Evolutionary conservation across 805 yeast genomes (phyloP).

Genomic region (Nakazawaea siamensis): DNA sequence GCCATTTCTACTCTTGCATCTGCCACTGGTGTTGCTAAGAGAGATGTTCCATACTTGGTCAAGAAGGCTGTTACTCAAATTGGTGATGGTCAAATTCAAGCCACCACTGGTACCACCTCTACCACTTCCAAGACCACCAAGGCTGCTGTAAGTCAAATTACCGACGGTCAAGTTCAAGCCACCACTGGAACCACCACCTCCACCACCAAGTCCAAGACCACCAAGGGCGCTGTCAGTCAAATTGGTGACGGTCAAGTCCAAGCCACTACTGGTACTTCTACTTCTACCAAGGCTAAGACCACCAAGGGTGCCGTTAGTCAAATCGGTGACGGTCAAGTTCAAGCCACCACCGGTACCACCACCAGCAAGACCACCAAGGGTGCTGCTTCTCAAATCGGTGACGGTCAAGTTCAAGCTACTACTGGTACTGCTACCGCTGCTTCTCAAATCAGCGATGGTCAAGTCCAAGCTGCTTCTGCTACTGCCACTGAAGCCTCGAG

Average conservation of each 20-base stretch:
- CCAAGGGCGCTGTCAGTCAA: constrained; percentile 33
- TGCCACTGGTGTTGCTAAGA: constrained; percentile 15
- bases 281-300: constrained; percentile 20
- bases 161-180: constrained; percentile 47
- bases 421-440: constrained; percentile 22
- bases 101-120: constrained; percentile 24
- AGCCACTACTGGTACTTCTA: constrained; percentile 24
- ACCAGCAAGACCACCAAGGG: constrained; percentile 24
- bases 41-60: constrained; percentile 28
- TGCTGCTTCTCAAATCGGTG: constrained; percentile 35
- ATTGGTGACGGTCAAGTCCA: constrained; percentile 43
- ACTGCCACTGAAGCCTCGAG: constrained; percentile 27
- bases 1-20: constrained; percentile 25
- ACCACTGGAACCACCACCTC: constrained; percentile 30
- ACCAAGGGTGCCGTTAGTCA: constrained; percentile 24
- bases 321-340: constrained; percentile 31
- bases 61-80: constrained; percentile 29
- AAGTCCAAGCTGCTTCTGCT: constrained; percentile 23
- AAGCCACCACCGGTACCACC: constrained; percentile 18
- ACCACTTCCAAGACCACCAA: constrained; percentile 17
- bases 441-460: constrained; percentile 28
- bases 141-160: constrained; percentile 35
- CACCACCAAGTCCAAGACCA: constrained; percentile 19
- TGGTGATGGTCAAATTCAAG: constrained; percentile 40
- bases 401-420: constrained; percentile 28